Percentiles rank a stretch among this genome's conserved stretches.
Evolutionary conservation across 257 asterid genomes (phyloP).

Genomic region (Anisodus tanguticus): DNA sequence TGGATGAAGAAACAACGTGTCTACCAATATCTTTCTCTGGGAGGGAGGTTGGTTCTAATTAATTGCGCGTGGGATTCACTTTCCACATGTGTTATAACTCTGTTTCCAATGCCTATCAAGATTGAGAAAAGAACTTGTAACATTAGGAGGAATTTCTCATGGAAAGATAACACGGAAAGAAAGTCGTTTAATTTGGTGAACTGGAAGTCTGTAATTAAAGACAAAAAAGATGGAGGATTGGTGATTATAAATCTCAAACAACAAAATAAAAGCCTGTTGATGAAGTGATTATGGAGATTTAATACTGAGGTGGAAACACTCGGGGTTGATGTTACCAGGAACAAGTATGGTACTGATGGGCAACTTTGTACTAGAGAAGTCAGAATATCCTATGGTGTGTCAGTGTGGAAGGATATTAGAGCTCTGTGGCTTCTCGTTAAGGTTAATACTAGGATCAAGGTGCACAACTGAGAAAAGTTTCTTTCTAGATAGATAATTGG

Average conservation of each 20-base stretch:
- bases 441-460: not conserved
- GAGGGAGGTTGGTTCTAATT: not conserved
- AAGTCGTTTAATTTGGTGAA: not conserved
- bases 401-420: not conserved
- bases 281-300: not conserved
- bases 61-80: not conserved
- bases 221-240: not conserved
- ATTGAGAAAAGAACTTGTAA: not conserved
- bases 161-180: not conserved
- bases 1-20: not conserved
- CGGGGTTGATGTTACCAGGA: not conserved
- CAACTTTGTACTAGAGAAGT: not conserved
- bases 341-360: not conserved
- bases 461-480: not conserved
- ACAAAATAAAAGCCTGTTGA: not conserved
- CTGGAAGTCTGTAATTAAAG: not conserved
- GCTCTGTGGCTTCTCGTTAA: not conserved
- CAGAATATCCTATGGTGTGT: not conserved
- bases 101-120: not conserved
- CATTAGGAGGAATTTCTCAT: not conserved
- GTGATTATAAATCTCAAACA: not conserved
- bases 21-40: conserved; percentile 11
- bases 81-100: not conserved
- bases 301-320: not conserved
- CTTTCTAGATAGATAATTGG: not conserved